A percentile compares a stretch with the other conserved stretches of the same genome.
Evolutionary conservation across 2,329 filamentous ascomycete genomes (phyloP).

Genomic region (Aspergillus alliaceus): DNA sequence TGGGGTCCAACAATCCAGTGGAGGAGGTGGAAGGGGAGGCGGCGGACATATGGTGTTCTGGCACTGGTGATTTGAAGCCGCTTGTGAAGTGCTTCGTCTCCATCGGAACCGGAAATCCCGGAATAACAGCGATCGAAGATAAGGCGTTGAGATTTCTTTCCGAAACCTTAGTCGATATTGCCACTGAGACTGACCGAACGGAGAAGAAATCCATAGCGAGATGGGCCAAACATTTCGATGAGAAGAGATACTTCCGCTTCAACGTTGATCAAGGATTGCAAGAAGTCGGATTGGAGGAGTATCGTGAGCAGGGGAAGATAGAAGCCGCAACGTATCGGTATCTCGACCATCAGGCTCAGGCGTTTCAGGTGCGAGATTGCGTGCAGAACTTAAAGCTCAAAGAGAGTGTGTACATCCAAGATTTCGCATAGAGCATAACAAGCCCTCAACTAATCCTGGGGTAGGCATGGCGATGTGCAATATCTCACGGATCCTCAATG

Average conservation of each 20-base stretch:
- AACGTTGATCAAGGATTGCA: not conserved
- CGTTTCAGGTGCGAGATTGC: not conserved
- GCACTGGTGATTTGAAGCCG: not conserved
- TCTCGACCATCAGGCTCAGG: not conserved
- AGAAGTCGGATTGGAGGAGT: not conserved
- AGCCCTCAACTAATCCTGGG: not conserved
- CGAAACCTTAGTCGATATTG: not conserved
- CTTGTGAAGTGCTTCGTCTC: not conserved
- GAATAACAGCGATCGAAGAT: not conserved
- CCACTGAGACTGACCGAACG: not conserved
- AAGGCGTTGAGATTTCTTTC: not conserved
- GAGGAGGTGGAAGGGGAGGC: not conserved
- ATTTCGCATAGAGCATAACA: not conserved
- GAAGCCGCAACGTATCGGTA: not conserved
- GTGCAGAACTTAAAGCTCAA: not conserved
- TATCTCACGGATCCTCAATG: not conserved
- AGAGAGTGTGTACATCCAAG: not conserved
- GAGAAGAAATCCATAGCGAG: not conserved
- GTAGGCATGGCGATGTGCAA: not conserved
- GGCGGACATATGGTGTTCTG: not conserved
- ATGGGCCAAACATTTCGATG: not conserved
- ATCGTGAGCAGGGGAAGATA: not conserved
- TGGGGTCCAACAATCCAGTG: constrained; percentile 46
- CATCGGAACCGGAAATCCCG: not conserved
- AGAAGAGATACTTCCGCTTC: not conserved